phyloP scores from a whole-genome alignment of 441 rosid species.

The Isatis lusitanica region DNA sequence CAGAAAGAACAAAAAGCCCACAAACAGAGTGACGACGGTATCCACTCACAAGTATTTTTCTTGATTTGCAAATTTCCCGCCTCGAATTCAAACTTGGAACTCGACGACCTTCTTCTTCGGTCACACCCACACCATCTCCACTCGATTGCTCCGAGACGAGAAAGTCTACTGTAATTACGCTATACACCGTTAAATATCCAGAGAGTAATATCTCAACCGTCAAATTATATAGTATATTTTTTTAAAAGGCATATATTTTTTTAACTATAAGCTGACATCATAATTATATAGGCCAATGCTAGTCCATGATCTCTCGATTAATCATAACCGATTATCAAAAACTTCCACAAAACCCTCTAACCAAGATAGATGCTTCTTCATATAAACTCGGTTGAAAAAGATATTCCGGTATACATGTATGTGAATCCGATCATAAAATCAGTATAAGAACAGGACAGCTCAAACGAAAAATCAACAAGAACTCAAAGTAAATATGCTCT shows the following conservation, averaged over 20 bases:
- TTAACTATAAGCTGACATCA: neutral
- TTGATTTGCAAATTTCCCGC: neutral
- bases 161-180: neutral
- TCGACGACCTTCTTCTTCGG: neutral
- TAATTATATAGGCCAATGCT: neutral
- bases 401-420: neutral
- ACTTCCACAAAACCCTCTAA: neutral
- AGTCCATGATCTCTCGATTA: no score
- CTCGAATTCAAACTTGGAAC: neutral
- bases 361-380: neutral
- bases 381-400: neutral
- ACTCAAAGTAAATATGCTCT: neutral
- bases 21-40: neutral
- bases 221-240: neutral
- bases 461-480: neutral
- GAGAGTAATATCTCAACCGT: neutral
- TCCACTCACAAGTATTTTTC: neutral
- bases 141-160: neutral
- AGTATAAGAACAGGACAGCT: neutral
- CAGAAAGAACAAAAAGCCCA: no score
- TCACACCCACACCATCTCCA: neutral
- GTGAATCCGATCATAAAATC: conserved; percentile 3
- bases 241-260: neutral
- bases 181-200: neutral
- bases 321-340: neutral